Evolutionary conservation across 371 early-diverging fungal species (phyloP).

Genomic region (Mucor sp.): DNA sequence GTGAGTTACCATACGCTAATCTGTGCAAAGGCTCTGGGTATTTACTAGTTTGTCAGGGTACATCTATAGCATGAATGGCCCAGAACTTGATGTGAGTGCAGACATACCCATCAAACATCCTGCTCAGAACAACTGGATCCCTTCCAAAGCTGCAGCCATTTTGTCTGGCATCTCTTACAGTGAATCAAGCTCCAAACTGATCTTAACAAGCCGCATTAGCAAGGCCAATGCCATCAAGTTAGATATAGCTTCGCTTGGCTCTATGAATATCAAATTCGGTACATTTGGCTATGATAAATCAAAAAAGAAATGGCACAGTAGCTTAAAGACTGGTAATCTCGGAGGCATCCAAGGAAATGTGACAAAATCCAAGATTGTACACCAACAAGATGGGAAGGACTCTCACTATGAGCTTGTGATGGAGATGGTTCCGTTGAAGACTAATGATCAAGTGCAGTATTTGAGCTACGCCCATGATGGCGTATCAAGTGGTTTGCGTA

Average conservation of each 20-base stretch:
- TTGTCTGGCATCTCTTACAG: constrained; percentile 2
- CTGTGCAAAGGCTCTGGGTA: not conserved
- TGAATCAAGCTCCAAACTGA: not conserved
- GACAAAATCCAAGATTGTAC: not conserved
- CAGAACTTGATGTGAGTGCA: constrained; percentile 1
- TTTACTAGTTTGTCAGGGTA: constrained; percentile 6
- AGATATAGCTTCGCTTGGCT: not conserved
- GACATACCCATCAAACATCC: constrained; percentile 5
- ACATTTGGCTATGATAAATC: not conserved
- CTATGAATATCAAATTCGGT: not conserved
- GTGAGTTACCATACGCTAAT: not conserved
- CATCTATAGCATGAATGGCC: constrained; percentile 6
- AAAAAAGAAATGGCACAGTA: not conserved
- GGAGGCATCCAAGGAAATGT: constrained; percentile 3
- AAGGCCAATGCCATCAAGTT: not conserved
- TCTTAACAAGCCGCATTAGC: constrained; percentile 6
- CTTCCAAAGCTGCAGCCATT: not conserved
- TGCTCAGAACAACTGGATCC: not conserved
- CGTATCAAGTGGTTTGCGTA: not conserved
- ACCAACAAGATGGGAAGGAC: not conserved
- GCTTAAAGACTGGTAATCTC: not conserved
- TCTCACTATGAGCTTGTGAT: not conserved
- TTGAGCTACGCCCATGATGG: not conserved
- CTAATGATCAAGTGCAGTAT: not conserved
- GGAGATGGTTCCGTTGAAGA: constrained; percentile 1